phyloP scores from a whole-genome alignment of 371 early-diverging fungal genomes.

The Rhizomucor miehei region DNA sequence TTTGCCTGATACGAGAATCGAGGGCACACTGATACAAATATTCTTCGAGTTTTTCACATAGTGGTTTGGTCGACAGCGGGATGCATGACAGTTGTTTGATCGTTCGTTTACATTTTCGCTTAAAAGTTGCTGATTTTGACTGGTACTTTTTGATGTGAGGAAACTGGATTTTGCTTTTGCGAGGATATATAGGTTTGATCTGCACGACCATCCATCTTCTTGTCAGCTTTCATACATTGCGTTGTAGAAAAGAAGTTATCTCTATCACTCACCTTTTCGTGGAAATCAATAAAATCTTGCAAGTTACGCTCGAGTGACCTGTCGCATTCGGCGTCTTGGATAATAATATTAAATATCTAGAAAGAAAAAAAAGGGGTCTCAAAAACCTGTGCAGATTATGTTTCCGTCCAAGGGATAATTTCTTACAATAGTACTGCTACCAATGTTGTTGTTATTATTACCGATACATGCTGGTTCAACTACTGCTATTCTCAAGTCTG shows the following conservation, averaged over 20 bases:
- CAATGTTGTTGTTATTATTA: not conserved
- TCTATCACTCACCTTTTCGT: conserved; percentile 23
- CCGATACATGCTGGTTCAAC: not conserved
- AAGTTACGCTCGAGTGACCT: conserved; percentile 48
- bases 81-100: not conserved
- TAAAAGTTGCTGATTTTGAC: not conserved
- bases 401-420: not conserved
- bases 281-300: conserved; percentile 57
- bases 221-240: conserved; percentile 18
- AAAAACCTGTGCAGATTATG: not conserved
- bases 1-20: not conserved
- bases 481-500: not conserved
- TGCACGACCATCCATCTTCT: conserved; percentile 5
- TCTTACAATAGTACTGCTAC: not conserved
- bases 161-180: conserved; percentile 2
- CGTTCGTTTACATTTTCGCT: no score
- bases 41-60: not conserved
- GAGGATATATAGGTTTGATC: conserved; percentile 1
- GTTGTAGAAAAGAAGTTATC: conserved; percentile 14
- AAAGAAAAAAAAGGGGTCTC: not conserved
- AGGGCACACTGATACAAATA: not conserved
- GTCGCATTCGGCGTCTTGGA: conserved; percentile 34
- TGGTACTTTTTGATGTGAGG: not conserved
- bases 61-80: not conserved
- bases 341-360: conserved; percentile 44